These are phyloP conservation scores for Ophiognomonia clavigignenti-juglandacearum DNA, from an alignment of 2,329 filamentous ascomycete species.

Conservation along the genomic window DNA sequence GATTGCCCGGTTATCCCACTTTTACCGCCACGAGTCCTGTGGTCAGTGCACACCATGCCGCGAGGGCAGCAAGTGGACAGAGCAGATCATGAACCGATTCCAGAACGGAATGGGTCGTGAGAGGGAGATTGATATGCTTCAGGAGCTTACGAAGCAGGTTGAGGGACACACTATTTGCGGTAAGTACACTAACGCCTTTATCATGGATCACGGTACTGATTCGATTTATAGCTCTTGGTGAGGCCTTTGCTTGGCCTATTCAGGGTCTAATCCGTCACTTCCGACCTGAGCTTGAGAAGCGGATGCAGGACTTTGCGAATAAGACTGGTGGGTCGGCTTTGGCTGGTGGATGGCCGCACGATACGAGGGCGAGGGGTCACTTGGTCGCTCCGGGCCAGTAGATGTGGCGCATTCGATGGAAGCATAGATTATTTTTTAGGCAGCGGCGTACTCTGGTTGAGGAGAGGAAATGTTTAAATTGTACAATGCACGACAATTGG, in stretches of 20 bases:
- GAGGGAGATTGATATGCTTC: conserved; percentile 98
- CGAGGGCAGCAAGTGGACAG: conserved; percentile 97
- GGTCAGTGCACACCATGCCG: conserved; percentile 99
- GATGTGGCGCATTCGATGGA: not conserved
- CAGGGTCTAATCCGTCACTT: conserved; percentile 98
- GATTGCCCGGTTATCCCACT: conserved; percentile 87
- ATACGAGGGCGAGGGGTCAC: conserved; percentile 71
- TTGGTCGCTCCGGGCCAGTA: conserved; percentile 89
- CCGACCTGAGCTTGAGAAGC: conserved; percentile 87
- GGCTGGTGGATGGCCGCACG: conserved; percentile 83
- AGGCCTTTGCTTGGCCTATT: conserved; percentile 97
- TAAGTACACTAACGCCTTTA: conserved; percentile 38
- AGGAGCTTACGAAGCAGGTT: conserved; percentile 98
- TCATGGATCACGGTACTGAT: conserved; percentile 23
- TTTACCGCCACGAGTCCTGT: conserved; percentile 98
- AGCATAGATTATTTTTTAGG: conserved; percentile 3
- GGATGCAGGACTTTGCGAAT: conserved; percentile 76
- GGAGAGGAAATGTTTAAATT: conserved; percentile 4
- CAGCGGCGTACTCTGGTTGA: conserved; percentile 6
- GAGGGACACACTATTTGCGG: conserved; percentile 98
- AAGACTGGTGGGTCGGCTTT: conserved; percentile 68
- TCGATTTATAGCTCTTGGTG: conserved; percentile 65
- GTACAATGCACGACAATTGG: conserved; percentile 5
- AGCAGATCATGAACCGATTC: conserved; percentile 97
- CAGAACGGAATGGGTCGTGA: conserved; percentile 84